Evolutionary conservation across 78 protist species (phyloP).

Genomic region (Dictyostelium purpureum): DNA sequence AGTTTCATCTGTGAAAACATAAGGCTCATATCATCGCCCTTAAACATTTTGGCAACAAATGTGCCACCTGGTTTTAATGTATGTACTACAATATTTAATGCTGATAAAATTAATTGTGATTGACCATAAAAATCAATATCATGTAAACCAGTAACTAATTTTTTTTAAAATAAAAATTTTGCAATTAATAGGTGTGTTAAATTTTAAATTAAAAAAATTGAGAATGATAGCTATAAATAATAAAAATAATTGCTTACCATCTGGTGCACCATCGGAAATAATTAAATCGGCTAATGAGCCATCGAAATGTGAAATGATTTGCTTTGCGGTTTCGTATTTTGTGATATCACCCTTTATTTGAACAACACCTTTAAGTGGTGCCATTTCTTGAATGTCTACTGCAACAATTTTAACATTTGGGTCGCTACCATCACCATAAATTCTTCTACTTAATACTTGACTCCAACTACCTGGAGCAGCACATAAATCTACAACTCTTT

Average conservation of each 20-base stretch:
- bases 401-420: slow-evolving; percentile 91
- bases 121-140: slow-evolving; percentile 99
- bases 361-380: slow-evolving; percentile 97
- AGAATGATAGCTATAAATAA: background rate
- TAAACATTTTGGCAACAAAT: slow-evolving; percentile 98
- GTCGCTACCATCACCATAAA: slow-evolving; percentile 52
- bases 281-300: slow-evolving; percentile 96
- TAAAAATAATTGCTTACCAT: slow-evolving; percentile 83
- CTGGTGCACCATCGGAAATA: slow-evolving; percentile 99
- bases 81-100: slow-evolving; percentile 96
- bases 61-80: slow-evolving; percentile 95
- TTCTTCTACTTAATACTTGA: slow-evolving; percentile 88
- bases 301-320: slow-evolving; percentile 87
- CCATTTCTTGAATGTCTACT: slow-evolving; percentile 99
- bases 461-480: slow-evolving; percentile 99
- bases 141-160: slow-evolving; percentile 96
- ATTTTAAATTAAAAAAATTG: too few species aligned
- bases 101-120: slow-evolving; percentile 95
- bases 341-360: slow-evolving; percentile 99
- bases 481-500: slow-evolving; percentile 98
- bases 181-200: background rate
- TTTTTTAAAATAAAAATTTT: background rate
- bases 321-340: slow-evolving; percentile 58
- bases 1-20: slow-evolving; percentile 89
- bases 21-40: slow-evolving; percentile 91